Percentiles rank a stretch among this genome's conserved stretches.
Conservation (phyloP, 1,284 basidiomycete species). For the Rhodotorula glutinis region DNA sequence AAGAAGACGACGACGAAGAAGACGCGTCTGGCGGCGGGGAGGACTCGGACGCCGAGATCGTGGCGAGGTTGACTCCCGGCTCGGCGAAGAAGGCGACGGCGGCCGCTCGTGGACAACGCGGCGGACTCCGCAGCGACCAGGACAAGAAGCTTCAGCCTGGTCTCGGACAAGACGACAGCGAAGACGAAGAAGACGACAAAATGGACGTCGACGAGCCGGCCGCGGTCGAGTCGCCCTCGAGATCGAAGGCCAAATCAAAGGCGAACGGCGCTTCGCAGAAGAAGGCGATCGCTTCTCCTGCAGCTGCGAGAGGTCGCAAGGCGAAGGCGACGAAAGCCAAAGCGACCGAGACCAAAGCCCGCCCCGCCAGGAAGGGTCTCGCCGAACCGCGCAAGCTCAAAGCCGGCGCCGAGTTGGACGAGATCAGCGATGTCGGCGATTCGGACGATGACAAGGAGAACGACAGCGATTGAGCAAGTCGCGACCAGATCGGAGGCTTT, state of each 20-base stretch:
- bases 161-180: conserved; percentile 5
- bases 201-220: conserved; percentile 6
- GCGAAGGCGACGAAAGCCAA: neutral
- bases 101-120: neutral
- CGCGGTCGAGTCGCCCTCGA: neutral
- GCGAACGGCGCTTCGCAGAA: neutral
- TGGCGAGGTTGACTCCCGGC: conserved; percentile 8
- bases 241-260: neutral
- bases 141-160: conserved; percentile 1
- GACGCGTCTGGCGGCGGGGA: conserved; percentile 14
- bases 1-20: neutral
- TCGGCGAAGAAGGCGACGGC: conserved; percentile 1
- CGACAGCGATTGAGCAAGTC: neutral
- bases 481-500: neutral
- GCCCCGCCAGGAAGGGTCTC: conserved; percentile 1
- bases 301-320: conserved; percentile 1
- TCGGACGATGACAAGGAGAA: conserved; percentile 7
- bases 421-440: conserved; percentile 15
- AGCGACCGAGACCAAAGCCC: neutral
- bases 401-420: neutral
- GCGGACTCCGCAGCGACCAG: conserved; percentile 10
- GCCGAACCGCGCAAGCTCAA: conserved; percentile 10
- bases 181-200: conserved; percentile 1
- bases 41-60: conserved; percentile 7
- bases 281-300: neutral